phyloP scores from a whole-genome alignment of 768 basidiomycete genomes.

The Sarcodon aspratus region DNA sequence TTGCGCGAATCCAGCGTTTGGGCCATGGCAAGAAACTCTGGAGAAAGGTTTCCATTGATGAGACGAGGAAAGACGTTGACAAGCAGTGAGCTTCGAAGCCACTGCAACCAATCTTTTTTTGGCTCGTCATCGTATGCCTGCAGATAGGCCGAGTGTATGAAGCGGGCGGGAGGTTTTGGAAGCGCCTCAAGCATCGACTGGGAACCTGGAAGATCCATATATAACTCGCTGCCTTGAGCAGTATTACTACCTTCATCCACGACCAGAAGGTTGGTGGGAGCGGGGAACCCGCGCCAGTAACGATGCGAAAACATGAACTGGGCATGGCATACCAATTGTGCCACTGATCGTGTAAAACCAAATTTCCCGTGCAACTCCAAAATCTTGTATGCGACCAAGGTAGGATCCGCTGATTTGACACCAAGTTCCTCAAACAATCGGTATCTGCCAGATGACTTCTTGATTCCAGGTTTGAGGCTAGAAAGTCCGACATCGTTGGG shows the following conservation, averaged over 20 bases:
- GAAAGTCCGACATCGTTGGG: too few species aligned
- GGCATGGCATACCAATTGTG: too few species aligned
- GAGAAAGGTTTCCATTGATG: slow-evolving; percentile 1
- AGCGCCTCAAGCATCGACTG: neutral
- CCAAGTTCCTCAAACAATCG: too few species aligned
- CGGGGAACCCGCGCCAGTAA: neutral
- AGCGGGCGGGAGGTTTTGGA: slow-evolving; percentile 6
- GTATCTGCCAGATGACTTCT: too few species aligned
- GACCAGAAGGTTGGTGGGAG: neutral
- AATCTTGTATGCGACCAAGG: too few species aligned
- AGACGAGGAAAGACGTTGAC: slow-evolving; percentile 8
- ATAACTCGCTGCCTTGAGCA: neutral
- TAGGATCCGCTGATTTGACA: too few species aligned
- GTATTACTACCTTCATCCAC: neutral
- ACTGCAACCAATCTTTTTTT: slow-evolving; percentile 6
- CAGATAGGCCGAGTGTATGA: slow-evolving; percentile 4
- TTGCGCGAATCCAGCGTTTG: neutral
- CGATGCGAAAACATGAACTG: too few species aligned
- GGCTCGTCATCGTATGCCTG: slow-evolving; percentile 2
- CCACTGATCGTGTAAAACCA: too few species aligned
- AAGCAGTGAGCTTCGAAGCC: slow-evolving; percentile 7
- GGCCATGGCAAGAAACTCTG: slow-evolving; percentile 3
- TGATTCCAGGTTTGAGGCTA: too few species aligned
- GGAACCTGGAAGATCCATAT: neutral
- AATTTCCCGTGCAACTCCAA: too few species aligned